A percentile compares a stretch with the other conserved stretches of the same genome.
phyloP scores from a whole-genome alignment of 495 filamentous ascomycete species.

The Penicillium canescens region DNA sequence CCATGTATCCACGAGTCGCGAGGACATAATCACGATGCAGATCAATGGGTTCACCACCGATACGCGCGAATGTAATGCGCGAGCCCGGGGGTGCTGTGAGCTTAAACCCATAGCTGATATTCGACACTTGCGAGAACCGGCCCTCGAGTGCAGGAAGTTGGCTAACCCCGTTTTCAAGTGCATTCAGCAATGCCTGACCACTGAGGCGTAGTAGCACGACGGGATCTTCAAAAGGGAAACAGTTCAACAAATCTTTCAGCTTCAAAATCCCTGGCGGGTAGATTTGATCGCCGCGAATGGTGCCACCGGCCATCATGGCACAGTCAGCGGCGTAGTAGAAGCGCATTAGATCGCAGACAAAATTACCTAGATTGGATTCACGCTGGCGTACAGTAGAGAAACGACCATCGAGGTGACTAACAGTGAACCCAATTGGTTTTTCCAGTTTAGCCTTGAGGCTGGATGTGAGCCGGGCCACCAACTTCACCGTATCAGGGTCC shows the following conservation, averaged over 20 bases:
- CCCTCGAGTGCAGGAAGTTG: conserved; percentile 83
- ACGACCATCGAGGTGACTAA: conserved; percentile 75
- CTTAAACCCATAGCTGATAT: conserved; percentile 72
- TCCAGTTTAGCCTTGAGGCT: conserved; percentile 72
- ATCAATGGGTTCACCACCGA: conserved; percentile 61
- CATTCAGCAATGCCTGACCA: conserved; percentile 68
- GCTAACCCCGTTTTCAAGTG: conserved; percentile 79
- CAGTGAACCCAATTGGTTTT: conserved; percentile 81
- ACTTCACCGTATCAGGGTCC: conserved; percentile 51
- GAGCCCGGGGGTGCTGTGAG: conserved; percentile 55
- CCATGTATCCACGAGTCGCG: conserved; percentile 83
- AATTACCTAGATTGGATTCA: conserved; percentile 87
- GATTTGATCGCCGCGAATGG: conserved; percentile 87
- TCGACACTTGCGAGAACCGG: conserved; percentile 72
- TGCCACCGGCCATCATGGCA: conserved; percentile 81
- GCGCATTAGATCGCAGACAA: conserved; percentile 88
- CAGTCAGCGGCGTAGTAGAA: conserved; percentile 78
- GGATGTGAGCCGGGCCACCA: conserved; percentile 68
- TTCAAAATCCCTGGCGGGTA: conserved; percentile 77
- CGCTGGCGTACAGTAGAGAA: conserved; percentile 76
- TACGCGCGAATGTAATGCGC: conserved; percentile 61
- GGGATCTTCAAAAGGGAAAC: conserved; percentile 92
- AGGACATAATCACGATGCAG: conserved; percentile 61
- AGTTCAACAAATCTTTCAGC: conserved; percentile 73
- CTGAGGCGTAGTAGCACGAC: conserved; percentile 71